phyloP scores from a whole-genome alignment of 2,329 filamentous ascomycete species.

The Aspergillus ochraceus region DNA sequence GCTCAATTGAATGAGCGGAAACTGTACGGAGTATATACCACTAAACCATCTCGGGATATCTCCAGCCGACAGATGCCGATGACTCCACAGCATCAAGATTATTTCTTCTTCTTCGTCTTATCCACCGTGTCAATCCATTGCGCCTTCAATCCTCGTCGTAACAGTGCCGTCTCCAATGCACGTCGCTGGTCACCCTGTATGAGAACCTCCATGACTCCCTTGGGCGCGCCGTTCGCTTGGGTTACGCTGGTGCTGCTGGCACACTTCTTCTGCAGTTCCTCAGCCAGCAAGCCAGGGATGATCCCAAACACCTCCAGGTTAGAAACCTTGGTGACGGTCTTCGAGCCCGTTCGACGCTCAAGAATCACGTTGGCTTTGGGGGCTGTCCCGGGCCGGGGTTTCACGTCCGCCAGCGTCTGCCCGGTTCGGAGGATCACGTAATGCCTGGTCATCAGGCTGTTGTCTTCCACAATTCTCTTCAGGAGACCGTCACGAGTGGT shows the following conservation, averaged over 20 bases:
- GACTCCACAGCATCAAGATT: not conserved
- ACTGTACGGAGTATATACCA: not conserved
- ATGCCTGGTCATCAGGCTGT: slow-evolving; percentile 52
- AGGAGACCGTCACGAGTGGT: slow-evolving; percentile 62
- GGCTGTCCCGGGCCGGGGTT: slow-evolving; percentile 60
- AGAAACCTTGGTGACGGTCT: slow-evolving; percentile 63
- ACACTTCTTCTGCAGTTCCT: slow-evolving; percentile 67
- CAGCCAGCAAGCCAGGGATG: slow-evolving; percentile 59
- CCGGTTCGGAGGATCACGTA: slow-evolving; percentile 54
- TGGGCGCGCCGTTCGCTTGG: slow-evolving; percentile 61
- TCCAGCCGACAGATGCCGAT: not conserved
- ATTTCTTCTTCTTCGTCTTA: slow-evolving; percentile 68
- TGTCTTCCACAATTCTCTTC: slow-evolving; percentile 57
- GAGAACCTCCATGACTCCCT: slow-evolving; percentile 65
- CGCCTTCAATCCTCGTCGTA: slow-evolving; percentile 57
- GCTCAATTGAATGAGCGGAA: too few relatives aligned
- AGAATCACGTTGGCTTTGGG: slow-evolving; percentile 62
- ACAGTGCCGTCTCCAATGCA: slow-evolving; percentile 60
- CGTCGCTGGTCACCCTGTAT: slow-evolving; percentile 67
- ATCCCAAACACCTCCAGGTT: slow-evolving; percentile 64
- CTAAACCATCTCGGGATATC: not conserved
- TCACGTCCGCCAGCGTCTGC: slow-evolving; percentile 46
- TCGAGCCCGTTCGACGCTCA: slow-evolving; percentile 66
- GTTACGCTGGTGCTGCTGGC: slow-evolving; percentile 67
- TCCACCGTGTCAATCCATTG: slow-evolving; percentile 66